Base-by-base conservation (phyloP, 2,329 filamentous ascomycete species). In the Curvularia lunata region DNA sequence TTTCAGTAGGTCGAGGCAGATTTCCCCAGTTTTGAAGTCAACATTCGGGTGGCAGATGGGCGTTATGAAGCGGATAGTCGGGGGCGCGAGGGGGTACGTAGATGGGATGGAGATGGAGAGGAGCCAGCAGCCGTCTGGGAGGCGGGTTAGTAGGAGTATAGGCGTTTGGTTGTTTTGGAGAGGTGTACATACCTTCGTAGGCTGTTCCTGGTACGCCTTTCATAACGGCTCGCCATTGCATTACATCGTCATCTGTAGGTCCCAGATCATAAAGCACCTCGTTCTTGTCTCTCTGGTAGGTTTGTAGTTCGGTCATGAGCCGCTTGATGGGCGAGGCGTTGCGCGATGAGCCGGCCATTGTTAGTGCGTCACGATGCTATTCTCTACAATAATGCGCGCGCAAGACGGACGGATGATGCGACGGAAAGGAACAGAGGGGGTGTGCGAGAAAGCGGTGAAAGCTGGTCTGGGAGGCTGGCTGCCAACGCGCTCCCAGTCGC, bases 1-100 rank as follows among this genome's bases (percentile, higher is more conserved):
- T 59, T 85, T 87, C 49, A 99, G 83, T 61, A 98, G 84, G 73
- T 97, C 95, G 27, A 98, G 86, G 77, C 95, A 99, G 73, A 99
- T 95, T 78, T 97, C 93, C 67, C 95, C 95, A 2, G 87, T 92
- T 66, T 83, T 69, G 67, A 76, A 76, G 54, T 76, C 73, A 69
- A 62, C 81, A 51, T 82, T 81, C 0, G 73, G 70, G 56, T 75
- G 75, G 65, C 71, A 75, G 66, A 74, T 75, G 58, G 72, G 72
- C 7, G 73, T 99, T n/a, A 83, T 80, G 80, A 99, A 99, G 56
- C 79, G 82, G 65, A 99, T 88, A 40, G 81, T 84, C 1, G 95
- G 95, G 1, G 95, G 89, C 1, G 85, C 78, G 56, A 90, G 83
- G 3, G 95, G 95, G 78, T 99, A 98, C 40, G 84, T 86, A 0